Evolutionary conservation across 805 yeast species (phyloP).

Genomic region (Saccharomycodes ludwigii): DNA sequence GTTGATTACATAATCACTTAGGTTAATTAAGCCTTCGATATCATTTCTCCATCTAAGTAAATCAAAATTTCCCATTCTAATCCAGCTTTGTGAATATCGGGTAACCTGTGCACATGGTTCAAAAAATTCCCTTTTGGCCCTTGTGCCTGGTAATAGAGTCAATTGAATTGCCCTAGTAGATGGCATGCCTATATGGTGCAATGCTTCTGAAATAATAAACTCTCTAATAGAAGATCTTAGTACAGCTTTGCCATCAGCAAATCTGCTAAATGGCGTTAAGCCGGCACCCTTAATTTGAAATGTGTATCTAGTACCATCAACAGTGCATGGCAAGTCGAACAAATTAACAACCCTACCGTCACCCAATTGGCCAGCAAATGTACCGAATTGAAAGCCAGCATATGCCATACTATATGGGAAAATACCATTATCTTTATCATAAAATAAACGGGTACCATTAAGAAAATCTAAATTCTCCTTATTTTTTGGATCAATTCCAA

Average conservation of each 20-base stretch:
- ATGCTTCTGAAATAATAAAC: constrained; percentile 70
- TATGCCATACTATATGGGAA: constrained; percentile 85
- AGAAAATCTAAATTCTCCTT: constrained; percentile 39
- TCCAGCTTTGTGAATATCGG: constrained; percentile 77
- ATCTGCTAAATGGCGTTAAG: constrained; percentile 79
- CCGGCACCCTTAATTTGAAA: constrained; percentile 90
- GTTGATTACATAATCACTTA: constrained; percentile 63
- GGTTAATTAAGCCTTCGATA: constrained; percentile 41
- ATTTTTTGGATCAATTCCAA: constrained; percentile 34
- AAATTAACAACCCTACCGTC: constrained; percentile 85
- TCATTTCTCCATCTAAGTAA: constrained; percentile 65
- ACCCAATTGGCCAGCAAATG: constrained; percentile 93
- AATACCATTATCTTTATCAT: constrained; percentile 28
- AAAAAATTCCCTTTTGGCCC: constrained; percentile 53
- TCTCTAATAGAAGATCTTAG: constrained; percentile 80
- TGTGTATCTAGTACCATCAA: constrained; percentile 19
- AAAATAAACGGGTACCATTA: constrained; percentile 42
- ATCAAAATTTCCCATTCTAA: constrained; percentile 83
- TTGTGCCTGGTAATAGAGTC: constrained; percentile 58
- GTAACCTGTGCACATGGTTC: constrained; percentile 81
- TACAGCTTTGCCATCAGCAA: constrained; percentile 96
- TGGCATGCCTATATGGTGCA: constrained; percentile 74
- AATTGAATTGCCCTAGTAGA: constrained; percentile 74
- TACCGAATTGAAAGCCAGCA: constrained; percentile 95
- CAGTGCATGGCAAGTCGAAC: constrained; percentile 60